A percentile compares a stretch with the other conserved stretches of the same genome.
Evolutionary conservation across 768 basidiomycete species (phyloP).

Genomic region (Podaxis carcinomalis): DNA sequence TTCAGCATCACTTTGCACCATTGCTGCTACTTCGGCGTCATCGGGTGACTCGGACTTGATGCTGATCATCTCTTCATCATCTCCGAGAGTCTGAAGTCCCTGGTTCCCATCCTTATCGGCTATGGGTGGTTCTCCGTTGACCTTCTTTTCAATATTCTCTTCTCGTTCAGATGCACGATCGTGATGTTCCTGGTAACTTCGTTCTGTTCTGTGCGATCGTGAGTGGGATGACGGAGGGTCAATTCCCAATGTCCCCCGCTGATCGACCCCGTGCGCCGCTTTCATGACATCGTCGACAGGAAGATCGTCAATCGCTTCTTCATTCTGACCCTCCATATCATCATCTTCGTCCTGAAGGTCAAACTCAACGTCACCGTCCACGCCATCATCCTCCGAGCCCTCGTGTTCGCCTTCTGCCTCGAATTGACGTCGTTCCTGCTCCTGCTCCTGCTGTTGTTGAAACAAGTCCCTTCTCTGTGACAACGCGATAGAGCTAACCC

Average conservation of each 20-base stretch:
- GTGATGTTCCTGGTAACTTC: not conserved
- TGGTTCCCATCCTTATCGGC: too few relatives aligned
- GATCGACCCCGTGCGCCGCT: not conserved
- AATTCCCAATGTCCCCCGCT: not conserved
- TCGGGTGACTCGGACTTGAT: not conserved
- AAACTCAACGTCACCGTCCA: conserved; percentile 8
- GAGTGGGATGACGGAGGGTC: not conserved
- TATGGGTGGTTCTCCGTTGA: not conserved
- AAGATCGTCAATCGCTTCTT: not conserved
- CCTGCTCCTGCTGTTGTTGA: conserved; percentile 8
- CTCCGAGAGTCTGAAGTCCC: not conserved
- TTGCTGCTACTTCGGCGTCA: not conserved
- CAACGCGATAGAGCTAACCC: conserved; percentile 24
- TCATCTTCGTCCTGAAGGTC: conserved; percentile 6
- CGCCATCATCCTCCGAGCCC: not conserved
- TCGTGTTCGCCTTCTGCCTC: not conserved
- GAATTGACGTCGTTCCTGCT: not conserved
- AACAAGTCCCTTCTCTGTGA: conserved; percentile 6
- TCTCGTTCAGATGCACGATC: not conserved
- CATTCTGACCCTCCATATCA: not conserved
- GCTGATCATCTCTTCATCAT: not conserved
- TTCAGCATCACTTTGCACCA: not conserved
- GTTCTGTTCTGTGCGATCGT: not conserved
- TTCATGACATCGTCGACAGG: not conserved
- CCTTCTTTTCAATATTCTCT: not conserved